Percentiles rank a stretch among this genome's conserved stretches.
phyloP scores from a whole-genome alignment of 202 grass and related monocot species.

The Carex arenaria region DNA sequence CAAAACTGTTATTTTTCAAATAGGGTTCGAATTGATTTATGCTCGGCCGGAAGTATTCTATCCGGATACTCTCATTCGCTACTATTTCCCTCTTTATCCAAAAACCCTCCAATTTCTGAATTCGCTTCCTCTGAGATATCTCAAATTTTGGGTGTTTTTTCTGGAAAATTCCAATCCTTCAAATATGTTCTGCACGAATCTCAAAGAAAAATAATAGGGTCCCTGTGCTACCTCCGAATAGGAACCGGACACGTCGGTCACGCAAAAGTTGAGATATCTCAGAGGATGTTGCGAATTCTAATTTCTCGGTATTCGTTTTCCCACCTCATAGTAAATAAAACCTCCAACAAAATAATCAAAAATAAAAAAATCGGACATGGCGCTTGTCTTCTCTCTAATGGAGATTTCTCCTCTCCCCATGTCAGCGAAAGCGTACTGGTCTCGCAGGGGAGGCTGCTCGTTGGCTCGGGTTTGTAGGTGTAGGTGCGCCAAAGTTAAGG shows the following conservation, averaged over 20 bases:
- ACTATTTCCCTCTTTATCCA: constrained; percentile 13
- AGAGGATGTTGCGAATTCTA: too few species aligned
- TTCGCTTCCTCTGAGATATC: too few species aligned
- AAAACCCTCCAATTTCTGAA: not conserved
- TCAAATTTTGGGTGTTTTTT: too few species aligned
- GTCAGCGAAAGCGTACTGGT: not conserved
- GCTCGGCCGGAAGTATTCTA: too few species aligned
- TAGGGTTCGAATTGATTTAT: too few species aligned
- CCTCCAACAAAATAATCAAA: not conserved
- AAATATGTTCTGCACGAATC: too few species aligned
- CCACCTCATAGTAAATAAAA: constrained; percentile 10
- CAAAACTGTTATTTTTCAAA: too few species aligned
- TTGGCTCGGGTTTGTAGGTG: not conserved
- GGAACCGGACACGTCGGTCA: too few species aligned
- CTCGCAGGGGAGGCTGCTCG: not conserved
- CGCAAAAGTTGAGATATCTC: too few species aligned
- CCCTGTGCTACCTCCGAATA: too few species aligned
- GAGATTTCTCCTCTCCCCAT: constrained; percentile 28
- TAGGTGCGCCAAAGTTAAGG: constrained; percentile 40
- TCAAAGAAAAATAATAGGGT: too few species aligned
- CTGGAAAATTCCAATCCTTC: too few species aligned
- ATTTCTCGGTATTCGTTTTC: not conserved
- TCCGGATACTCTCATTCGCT: not conserved
- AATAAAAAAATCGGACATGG: constrained; percentile 29
- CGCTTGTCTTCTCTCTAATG: constrained; percentile 52